Evolutionary conservation across 2,329 filamentous ascomycete genomes (phyloP).

Genomic region (Talaromyces funiculosus): DNA sequence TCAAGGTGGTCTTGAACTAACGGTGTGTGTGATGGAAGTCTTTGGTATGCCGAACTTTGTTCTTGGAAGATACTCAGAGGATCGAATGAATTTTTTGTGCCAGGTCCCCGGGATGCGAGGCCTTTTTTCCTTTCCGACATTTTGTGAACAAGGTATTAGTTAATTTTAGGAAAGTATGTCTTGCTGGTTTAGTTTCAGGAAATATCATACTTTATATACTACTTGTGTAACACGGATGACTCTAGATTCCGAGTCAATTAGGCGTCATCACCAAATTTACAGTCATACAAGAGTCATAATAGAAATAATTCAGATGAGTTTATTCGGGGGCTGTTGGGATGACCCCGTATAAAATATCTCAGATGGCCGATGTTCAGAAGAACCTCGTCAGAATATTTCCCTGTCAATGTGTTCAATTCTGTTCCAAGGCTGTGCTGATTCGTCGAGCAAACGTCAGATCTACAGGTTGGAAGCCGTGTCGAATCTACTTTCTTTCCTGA

Average conservation of each 20-base stretch:
- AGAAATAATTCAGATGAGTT: neutral
- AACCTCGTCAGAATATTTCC: neutral
- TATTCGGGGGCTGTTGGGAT: neutral
- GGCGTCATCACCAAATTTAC: neutral
- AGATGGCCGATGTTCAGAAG: neutral
- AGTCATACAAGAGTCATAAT: neutral
- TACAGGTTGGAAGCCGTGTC: too few species aligned
- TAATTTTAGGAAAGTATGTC: neutral
- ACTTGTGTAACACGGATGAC: neutral
- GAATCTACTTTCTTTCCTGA: too few species aligned
- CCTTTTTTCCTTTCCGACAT: neutral
- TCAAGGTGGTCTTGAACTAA: neutral
- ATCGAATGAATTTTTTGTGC: neutral
- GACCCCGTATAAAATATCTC: neutral
- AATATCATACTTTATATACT: neutral
- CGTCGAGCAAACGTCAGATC: too few species aligned
- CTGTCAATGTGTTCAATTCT: neutral
- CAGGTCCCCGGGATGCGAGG: too few species aligned
- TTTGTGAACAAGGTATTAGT: neutral
- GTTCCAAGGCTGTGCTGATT: neutral
- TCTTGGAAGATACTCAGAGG: neutral
- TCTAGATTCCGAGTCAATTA: neutral
- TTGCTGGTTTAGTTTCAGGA: neutral
- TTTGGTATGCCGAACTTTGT: neutral
- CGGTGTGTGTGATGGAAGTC: neutral